Conservation (phyloP, 208 protist species). For the Lotmaria passim region DNA sequence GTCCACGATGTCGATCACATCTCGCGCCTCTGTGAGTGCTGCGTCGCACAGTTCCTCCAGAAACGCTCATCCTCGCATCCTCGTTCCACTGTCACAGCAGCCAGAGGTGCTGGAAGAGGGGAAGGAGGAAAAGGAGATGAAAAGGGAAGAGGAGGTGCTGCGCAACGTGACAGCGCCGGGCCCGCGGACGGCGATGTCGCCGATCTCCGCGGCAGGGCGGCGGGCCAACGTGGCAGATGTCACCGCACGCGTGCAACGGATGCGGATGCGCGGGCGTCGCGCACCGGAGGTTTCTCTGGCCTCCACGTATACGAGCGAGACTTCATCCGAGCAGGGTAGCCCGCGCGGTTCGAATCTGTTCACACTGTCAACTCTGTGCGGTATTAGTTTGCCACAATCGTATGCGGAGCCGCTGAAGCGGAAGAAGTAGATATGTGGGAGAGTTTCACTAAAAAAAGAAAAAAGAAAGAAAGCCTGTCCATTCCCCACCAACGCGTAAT, state of each 20-base stretch:
- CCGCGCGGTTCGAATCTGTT: not conserved
- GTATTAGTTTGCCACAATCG: not conserved
- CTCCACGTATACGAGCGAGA: not conserved
- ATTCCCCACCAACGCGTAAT: too few relatives aligned
- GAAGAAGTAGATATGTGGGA: too few relatives aligned
- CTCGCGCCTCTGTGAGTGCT: too few relatives aligned
- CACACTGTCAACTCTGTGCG: not conserved
- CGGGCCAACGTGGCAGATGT: slow-evolving; percentile 12
- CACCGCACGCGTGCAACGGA: slow-evolving; percentile 8
- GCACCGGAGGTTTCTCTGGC: not conserved
- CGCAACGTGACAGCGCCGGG: not conserved
- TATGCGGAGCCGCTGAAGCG: not conserved
- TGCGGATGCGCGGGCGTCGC: slow-evolving; percentile 5
- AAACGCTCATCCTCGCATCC: too few relatives aligned
- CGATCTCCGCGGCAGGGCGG: not conserved
- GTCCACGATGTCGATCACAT: too few relatives aligned
- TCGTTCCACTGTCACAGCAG: not conserved
- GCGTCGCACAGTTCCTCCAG: too few relatives aligned
- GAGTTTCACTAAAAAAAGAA: not conserved
- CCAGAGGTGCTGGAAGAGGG: not conserved
- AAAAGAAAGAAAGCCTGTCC: too few relatives aligned
- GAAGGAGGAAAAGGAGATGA: too few relatives aligned
- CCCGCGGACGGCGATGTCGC: slow-evolving; percentile 10
- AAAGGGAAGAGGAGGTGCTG: too few relatives aligned
- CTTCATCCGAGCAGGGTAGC: not conserved